These are phyloP conservation scores for Croton laevigatus DNA, from an alignment of 441 rosid genomes.

Conservation along the genomic window DNA sequence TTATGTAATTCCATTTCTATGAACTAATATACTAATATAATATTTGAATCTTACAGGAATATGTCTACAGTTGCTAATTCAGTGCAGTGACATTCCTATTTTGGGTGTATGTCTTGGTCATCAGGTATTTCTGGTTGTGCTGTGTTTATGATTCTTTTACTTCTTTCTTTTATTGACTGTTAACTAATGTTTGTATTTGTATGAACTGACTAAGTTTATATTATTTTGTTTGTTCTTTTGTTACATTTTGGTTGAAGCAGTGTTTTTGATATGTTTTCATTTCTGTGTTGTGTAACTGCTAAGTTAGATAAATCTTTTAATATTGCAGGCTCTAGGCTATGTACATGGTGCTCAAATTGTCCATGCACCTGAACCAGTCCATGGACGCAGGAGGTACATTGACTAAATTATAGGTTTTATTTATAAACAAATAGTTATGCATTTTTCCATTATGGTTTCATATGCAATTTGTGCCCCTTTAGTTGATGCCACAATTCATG, in stretches of 20 bases:
- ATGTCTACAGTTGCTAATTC: constrained; percentile 77
- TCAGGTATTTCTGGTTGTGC: constrained; percentile 50
- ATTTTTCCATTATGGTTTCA: constrained; percentile 5
- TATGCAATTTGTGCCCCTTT: constrained; percentile 12
- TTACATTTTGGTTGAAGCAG: not conserved
- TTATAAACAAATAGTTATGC: constrained; percentile 2
- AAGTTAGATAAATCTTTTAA: constrained; percentile 17
- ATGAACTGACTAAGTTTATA: not conserved
- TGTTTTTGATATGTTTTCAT: not conserved
- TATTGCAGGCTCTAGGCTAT: constrained; percentile 81
- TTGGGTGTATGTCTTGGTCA: constrained; percentile 96
- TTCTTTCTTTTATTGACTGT: not conserved
- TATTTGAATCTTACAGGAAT: constrained; percentile 58
- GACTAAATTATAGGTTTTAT: constrained; percentile 15
- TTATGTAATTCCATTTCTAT: constrained; percentile 17
- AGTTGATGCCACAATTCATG: constrained; percentile 16
- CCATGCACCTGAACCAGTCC: constrained; percentile 93
- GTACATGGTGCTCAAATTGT: constrained; percentile 85
- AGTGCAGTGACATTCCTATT: constrained; percentile 86
- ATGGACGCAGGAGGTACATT: constrained; percentile 89
- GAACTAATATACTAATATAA: not conserved
- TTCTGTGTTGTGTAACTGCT: not conserved
- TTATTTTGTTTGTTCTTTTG: not conserved
- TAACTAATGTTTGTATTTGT: not conserved
- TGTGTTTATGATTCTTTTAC: not conserved